Base-by-base conservation (phyloP, 305 asterid genomes). In the Solanum hybrid region DNA sequence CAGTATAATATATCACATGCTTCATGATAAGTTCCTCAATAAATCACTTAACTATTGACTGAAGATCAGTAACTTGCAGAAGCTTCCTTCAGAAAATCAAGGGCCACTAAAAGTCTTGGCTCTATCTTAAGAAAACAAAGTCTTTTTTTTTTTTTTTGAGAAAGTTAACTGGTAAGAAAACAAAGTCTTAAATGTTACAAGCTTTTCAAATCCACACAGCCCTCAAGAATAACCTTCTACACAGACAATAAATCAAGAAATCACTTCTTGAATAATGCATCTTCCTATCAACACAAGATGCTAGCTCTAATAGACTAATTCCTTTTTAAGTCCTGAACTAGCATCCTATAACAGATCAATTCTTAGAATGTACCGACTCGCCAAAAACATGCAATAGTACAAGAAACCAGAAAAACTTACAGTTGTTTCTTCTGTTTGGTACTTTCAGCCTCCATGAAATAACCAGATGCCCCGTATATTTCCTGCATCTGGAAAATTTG, bases 401-500 rank as follows among this genome's bases (percentile, higher is more conserved):
- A 81, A 31, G 37, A 81, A 81, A 40, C 69, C 24, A 82, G 72
- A 27, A 27, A 42, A 27, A 92, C 96, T 93, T 91, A 96, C 99
- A 6, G 78, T 88, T 92, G 90, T 89, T 91, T 93, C 91, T 92
- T 93, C 91, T 90, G 92, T 64, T 89, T 91, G 89, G 86, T 90
- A 78, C 88, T 88, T 81, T 93, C 94, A 10, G 92, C 92, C 64
- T 91, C 98, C 86, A 90, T 87, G 78, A 97, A 96, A 94, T 96
- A 97, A 51, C 99, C 99, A 77, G 97, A 92, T 90, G 98, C 99
- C 89, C 98, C 98, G 92, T 96, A 95, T 89, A 92, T 88, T 79
- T 95, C 96, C 93, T 94, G 97, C 99, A 97, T 94, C 99, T 97
- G 95, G 51, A 78, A 78, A 35, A 22, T 78, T 78, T 29, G 40